Evolutionary conservation across 2,329 filamentous ascomycete species (phyloP).

Genomic region (Lecanicillium sp.): DNA sequence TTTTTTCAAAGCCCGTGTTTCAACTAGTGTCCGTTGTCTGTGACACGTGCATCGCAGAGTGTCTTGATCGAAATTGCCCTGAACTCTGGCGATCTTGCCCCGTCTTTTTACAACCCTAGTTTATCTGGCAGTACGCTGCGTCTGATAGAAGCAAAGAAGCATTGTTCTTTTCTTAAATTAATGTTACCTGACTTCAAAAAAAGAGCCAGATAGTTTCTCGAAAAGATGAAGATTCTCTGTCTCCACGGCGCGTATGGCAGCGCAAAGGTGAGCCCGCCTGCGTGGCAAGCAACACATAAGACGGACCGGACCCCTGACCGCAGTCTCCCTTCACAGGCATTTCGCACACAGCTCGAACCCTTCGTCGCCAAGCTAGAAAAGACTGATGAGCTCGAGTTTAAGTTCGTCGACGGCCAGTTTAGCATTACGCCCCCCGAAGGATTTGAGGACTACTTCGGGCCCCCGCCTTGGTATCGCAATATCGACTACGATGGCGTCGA

Average conservation of each 20-base stretch:
- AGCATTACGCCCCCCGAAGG: slow-evolving; percentile 44
- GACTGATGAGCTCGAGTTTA: slow-evolving; percentile 27
- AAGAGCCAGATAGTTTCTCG: no score
- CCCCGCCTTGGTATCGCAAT: slow-evolving; percentile 49
- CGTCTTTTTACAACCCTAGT: no score
- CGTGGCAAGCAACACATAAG: slow-evolving; percentile 4
- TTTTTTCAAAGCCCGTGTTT: no score
- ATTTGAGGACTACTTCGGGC: slow-evolving; percentile 52
- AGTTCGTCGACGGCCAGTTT: slow-evolving; percentile 47
- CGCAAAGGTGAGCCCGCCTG: slow-evolving; percentile 38
- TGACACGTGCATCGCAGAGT: no score
- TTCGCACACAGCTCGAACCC: slow-evolving; percentile 45
- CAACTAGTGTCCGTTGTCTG: no score
- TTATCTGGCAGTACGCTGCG: no score
- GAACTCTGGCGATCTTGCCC: no score
- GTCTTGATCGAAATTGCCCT: no score
- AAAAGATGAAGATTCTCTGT: slow-evolving; percentile 50
- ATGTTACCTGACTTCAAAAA: no score
- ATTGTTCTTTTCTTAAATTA: no score
- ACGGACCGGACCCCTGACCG: neutral
- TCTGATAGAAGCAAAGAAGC: no score
- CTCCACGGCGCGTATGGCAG: slow-evolving; percentile 54
- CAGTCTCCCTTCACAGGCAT: slow-evolving; percentile 37
- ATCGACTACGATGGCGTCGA: slow-evolving; percentile 41
- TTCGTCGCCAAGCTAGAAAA: slow-evolving; percentile 21